Evolutionary conservation across 2,329 filamentous ascomycete species (phyloP).

Genomic region (Colletotrichum viniferum): DNA sequence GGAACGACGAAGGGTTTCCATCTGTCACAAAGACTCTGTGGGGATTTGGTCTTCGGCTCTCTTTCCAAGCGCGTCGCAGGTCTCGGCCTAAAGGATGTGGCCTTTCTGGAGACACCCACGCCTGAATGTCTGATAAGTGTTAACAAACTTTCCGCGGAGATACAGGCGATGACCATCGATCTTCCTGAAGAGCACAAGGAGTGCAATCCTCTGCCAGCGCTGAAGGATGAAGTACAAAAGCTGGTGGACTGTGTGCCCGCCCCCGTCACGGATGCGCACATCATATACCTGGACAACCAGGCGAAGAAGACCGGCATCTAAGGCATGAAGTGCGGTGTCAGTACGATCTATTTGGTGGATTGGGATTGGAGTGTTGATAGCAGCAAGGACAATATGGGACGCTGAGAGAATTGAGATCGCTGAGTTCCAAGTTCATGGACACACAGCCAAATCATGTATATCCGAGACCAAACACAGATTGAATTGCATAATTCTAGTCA

Average conservation of each 20-base stretch:
- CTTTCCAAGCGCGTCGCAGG: background rate
- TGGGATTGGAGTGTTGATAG: background rate
- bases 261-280: background rate
- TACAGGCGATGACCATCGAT: background rate
- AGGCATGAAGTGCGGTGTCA: fast-evolving
- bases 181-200: background rate
- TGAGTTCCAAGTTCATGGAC: background rate
- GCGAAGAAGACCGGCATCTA: background rate
- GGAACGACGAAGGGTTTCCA: background rate
- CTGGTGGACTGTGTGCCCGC: background rate
- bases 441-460: background rate
- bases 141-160: fast-evolving
- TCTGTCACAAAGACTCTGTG: background rate
- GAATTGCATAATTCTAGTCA: too few relatives aligned
- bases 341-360: background rate
- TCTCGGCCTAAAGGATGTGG: background rate
- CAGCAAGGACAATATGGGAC: background rate
- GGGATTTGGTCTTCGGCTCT: background rate
- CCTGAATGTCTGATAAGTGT: background rate
- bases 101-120: background rate
- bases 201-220: background rate
- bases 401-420: background rate
- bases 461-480: background rate
- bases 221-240: background rate
- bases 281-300: background rate